Base-by-base conservation (phyloP, 495 filamentous ascomycete species). In the Penicillium bialowiezense region DNA sequence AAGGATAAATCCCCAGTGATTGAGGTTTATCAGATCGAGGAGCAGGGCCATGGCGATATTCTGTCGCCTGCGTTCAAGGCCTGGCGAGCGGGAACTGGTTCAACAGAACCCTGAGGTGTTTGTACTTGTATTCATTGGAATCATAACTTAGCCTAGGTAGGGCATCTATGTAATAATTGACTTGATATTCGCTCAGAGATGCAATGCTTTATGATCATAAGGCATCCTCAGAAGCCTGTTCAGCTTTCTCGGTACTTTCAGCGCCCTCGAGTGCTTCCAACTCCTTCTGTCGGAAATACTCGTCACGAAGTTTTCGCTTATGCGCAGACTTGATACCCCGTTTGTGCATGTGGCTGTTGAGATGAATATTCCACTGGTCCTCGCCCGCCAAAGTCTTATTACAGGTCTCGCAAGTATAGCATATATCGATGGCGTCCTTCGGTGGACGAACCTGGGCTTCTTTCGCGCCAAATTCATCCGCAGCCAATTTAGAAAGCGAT, bases 321-420 rank as follows among this genome's bases (percentile, higher is more conserved):
- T 58, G 62, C 2, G 56, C 57, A 37, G 61, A 57, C 40, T 64
- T 74, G 10, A 78, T 32, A 3, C 62, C 67, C 46, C 68, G 65
- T 54, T 66, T 75, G 55, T 96, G 90, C 24, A 66, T 70, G 41
- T 76, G 76, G 48, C 90, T 84, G 47, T 79, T 81, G 5, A 91
- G 58, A 66, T 98, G 93, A 33, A 71, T 68, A 24, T 79, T 63
- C 91, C 91, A 97, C 50, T 90, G 78, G 36, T 84, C 77, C 57
- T 89, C 80, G 1, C 80, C 84, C 29, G 83, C 72, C 39, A 86
- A 72, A 3, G 83, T 86, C 47, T 84, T 84, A 9, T 75, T 54
- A 60, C 93, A 99, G 6, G 82, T 17, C 7, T 92, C 84, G 55
- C 93, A 99, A 7, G 64, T 67, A 61, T 70, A 64, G 41, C 62